phyloP scores from a whole-genome alignment of 1,284 basidiomycete species.

The Tylopilus orsonianus region DNA sequence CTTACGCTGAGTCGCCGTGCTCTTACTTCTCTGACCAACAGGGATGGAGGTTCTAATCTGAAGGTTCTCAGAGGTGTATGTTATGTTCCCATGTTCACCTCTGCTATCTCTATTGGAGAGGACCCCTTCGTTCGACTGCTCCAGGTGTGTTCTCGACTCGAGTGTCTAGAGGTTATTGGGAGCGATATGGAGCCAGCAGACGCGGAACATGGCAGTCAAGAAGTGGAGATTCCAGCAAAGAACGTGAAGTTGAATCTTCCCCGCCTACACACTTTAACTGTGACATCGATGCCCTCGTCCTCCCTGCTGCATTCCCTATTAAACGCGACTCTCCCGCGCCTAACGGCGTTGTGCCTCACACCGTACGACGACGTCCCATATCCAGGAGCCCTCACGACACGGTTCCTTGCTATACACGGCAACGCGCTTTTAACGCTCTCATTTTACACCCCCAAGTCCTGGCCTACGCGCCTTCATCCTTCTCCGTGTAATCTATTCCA shows the following conservation, averaged over 20 bases:
- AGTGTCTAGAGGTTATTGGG: slow-evolving; percentile 66
- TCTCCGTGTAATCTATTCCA: slow-evolving; percentile 55
- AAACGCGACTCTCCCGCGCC: slow-evolving; percentile 58
- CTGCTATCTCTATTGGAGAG: slow-evolving; percentile 34
- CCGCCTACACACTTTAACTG: slow-evolving; percentile 59
- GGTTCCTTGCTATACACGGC: slow-evolving; percentile 68
- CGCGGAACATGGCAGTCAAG: slow-evolving; percentile 36
- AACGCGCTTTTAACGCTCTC: slow-evolving; percentile 58
- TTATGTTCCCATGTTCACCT: slow-evolving; percentile 41
- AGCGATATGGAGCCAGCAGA: slow-evolving; percentile 54
- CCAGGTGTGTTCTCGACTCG: slow-evolving; percentile 55
- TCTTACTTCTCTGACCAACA: slow-evolving; percentile 52
- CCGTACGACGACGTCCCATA: slow-evolving; percentile 66
- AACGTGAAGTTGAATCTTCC: slow-evolving; percentile 48
- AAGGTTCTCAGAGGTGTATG: slow-evolving; percentile 62
- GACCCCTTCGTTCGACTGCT: slow-evolving; percentile 60
- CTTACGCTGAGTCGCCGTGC: slow-evolving; percentile 63
- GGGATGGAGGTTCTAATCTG: slow-evolving; percentile 54
- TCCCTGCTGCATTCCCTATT: slow-evolving; percentile 63
- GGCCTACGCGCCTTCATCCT: slow-evolving; percentile 64
- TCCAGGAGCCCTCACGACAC: slow-evolving; percentile 54
- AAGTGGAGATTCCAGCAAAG: slow-evolving; percentile 19
- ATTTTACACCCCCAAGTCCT: slow-evolving; percentile 67
- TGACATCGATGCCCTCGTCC: slow-evolving; percentile 68
- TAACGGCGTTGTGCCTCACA: slow-evolving; percentile 72